Evolutionary conservation across 805 yeast species (phyloP), one percentile per base, ranked within the genome.

Genomic region (Metschnikowia arizonensis): DNA sequence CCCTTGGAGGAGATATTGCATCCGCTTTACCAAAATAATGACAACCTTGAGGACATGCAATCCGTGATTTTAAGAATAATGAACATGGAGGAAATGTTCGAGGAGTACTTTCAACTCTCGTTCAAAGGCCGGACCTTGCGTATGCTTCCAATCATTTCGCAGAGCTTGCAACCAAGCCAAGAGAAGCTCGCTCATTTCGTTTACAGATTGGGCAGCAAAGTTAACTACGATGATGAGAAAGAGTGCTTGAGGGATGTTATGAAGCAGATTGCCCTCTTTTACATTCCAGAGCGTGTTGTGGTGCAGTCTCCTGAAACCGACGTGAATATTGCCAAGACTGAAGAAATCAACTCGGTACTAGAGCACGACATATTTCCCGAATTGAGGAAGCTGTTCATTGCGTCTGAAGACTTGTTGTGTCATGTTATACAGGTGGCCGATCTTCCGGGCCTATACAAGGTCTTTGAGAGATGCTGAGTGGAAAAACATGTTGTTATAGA

Each of bases 391-490:
- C 65, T 81, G 37, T 77, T 88, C 23, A 59, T 88, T 11, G 95
- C 90, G 0, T 78, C 95, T 0, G 68, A 68, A 11, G 58, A 57
- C 2, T 54, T 88, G 30, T 52, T 63, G 4, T 58, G 69, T 11
- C 82, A 79, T 45, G 79, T 89, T 3, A 76, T 87, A 4, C 96
- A 91, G 61, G 79, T 93, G 31, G 97, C 99, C 0, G 89, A 83
- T 59, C 64, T 93, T 25, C 98, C 98, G 1, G 96, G 96, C 0
- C 68, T 93, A 46, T 93, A 93, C 64, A 79, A 75, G 56, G 95
- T 95, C 4, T 93, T 93, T 69, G 99, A 93, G 67, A 74, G 99
- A 60, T 93, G 99, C 57, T 86, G 56, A 32, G 34, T 12, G 18
- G 31, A 10, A 28, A 18, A n/a, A n/a, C n/a, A n/a, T n/a, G n/a